phyloP scores from a whole-genome alignment of 2,329 filamentous ascomycete genomes.

The Verticillium nubilum region DNA sequence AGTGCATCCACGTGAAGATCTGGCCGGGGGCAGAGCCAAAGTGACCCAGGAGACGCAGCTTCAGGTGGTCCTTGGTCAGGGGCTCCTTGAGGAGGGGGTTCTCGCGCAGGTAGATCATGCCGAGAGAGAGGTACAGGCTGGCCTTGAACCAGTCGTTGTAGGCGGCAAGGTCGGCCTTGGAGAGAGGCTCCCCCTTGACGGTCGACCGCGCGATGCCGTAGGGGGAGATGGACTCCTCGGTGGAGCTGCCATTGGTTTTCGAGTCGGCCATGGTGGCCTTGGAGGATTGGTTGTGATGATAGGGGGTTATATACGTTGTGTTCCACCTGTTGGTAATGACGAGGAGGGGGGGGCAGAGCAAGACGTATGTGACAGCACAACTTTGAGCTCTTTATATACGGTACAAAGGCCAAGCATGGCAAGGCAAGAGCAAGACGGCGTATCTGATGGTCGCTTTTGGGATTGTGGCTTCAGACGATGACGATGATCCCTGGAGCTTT shows the following conservation, averaged over 20 bases:
- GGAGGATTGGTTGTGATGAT: background rate
- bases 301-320: background rate
- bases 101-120: conserved; percentile 73
- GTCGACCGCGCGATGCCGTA: conserved; percentile 64
- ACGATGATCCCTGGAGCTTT: background rate
- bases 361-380: conserved; percentile 3
- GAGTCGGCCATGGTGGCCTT: conserved; percentile 19
- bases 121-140: conserved; percentile 68
- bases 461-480: background rate
- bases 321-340: background rate
- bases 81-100: conserved; percentile 69
- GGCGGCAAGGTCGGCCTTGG: conserved; percentile 59
- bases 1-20: conserved; percentile 76
- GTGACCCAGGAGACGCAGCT: conserved; percentile 68
- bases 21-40: conserved; percentile 79
- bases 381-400: conserved; percentile 5
- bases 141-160: conserved; percentile 71
- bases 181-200: conserved; percentile 55
- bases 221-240: conserved; percentile 53
- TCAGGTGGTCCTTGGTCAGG: conserved; percentile 64
- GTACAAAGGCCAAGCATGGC: too few relatives aligned
- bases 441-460: background rate
- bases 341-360: background rate
- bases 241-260: conserved; percentile 8
- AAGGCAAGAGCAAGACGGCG: background rate